Base-by-base conservation (phyloP, 768 basidiomycete genomes). In the Bullera alba region DNA sequence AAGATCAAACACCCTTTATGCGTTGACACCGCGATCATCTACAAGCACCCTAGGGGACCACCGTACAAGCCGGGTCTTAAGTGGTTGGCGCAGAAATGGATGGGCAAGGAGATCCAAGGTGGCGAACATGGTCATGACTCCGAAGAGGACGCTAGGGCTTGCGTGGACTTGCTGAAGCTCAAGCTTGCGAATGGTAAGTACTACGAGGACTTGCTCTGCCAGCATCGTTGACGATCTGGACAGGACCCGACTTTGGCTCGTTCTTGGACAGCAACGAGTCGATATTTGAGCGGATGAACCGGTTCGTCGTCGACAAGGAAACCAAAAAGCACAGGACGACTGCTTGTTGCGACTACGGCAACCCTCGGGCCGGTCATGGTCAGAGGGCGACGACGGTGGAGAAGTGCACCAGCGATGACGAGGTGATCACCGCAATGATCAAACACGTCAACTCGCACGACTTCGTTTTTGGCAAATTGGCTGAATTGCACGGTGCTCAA, bases 61-160 rank as follows among this genome's bases (percentile, higher is more conserved):
- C 91, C 93, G 0, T 81, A 89, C 55, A 97, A 96, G 74, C 89
- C 93, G 0, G 89, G 87, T 1, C 79, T 99, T 5, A 91, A 91
- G n/a, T 96, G 90, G 90, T 80, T 99, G 38, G 87, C 88, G 38
- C 86, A 87, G 66, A 89, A 88, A 67, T 96, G 90, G 89, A 84
- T 88, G 49, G 80, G 80, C 10, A 80, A 85, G 44, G 87, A 91
- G 60, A 97, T 99, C 36, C 93, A 97, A 71, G 50, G 27, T n/a
- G 30, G 44, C 7, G 65, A 50, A 1, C 60, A 80, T 0, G 88
- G 87, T 0, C 93, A 97, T 69, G 86, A 95, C 56, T 88, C 91
- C 2, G 87, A 91, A 61, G 93, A 97, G 68, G 93, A 97, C 60
- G 92, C 93, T 0, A 77, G 84, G 17, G 86, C 92, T 0, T 91